These are phyloP conservation scores for Rhytidiadelphus loreus DNA, from an alignment of 225 moss, liverwort and hornwort genomes.

Conservation along the genomic window DNA sequence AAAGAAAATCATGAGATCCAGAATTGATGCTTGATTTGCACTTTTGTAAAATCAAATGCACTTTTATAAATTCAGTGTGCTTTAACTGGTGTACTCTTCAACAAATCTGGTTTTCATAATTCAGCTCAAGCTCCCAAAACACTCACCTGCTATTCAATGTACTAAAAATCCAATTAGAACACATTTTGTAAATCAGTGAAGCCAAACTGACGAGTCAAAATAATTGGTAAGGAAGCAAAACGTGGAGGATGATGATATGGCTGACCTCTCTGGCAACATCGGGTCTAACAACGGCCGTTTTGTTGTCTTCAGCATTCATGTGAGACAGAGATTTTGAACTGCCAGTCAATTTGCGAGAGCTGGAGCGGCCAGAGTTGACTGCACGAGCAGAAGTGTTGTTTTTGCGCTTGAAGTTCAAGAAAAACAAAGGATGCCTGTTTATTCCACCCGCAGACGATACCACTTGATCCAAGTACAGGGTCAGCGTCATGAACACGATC, in stretches of 20 bases:
- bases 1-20: neutral
- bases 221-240: too few relatives aligned
- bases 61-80: neutral
- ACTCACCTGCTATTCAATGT: neutral
- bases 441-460: constrained; percentile 57
- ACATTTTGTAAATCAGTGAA: neutral
- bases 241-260: neutral
- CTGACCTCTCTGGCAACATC: constrained; percentile 70
- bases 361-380: neutral
- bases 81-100: neutral
- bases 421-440: constrained; percentile 68
- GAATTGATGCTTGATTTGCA: neutral
- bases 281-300: neutral
- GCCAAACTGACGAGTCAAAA: neutral
- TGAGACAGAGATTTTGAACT: neutral
- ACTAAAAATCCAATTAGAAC: neutral
- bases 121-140: neutral
- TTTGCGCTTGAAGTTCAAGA: constrained; percentile 43
- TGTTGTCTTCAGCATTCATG: neutral
- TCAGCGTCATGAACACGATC: constrained; percentile 38
- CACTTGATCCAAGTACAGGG: constrained; percentile 74
- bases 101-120: neutral
- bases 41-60: neutral
- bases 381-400: neutral
- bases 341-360: constrained; percentile 6